Evolutionary conservation across 371 early-diverging fungal genomes (phyloP), one percentile per base, ranked within the genome.

Genomic region (Haplosporangium sp.): DNA sequence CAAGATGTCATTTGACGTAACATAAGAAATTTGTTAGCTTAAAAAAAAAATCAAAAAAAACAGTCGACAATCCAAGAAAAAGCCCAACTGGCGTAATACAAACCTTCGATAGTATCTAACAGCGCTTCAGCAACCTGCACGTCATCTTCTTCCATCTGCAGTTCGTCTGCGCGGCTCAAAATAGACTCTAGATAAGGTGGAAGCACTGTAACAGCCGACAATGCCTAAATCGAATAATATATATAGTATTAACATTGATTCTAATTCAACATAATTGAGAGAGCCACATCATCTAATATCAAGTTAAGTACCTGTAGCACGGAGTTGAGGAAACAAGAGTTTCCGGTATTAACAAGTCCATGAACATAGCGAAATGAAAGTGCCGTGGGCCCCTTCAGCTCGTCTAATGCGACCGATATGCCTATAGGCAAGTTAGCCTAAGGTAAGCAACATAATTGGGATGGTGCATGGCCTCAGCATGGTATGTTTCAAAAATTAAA

Each of bases 281-380:
- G 11, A 13, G 37, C 19, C 17, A 38, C 47, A 50, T 27, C 69
- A 27, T 77, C 67, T 20, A 88, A 27, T 89, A 86, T 44, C 91
- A 82, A 9, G 90, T 87, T 89, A 27, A 53, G 15, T 91, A 92
- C 94, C 91, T 98, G 98, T 34, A 97, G 82, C 11, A 96, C 95
- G 17, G 94, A 92, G 82, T 97, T 97, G 76, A 98, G 85, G 72
- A 96, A 98, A 81, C 98, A 98, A 39, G 96, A 92, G 82, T 98
- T 98, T 53, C 98, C 98, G 13, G 93, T 90, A 68, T 98, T 98
- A 47, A 93, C 87, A 38, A 98, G 86, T 1, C 98, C 98, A 48
- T 89, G 78, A 42, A 90, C 76, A 70, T 67, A 60, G 19, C 44
- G 81, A 4, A 55, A 57, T 9, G 74, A 37, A 42, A 47, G 48